Evolutionary conservation across 225 moss, liverwort and hornwort species (phyloP).

Genomic region (Asterella californica): DNA sequence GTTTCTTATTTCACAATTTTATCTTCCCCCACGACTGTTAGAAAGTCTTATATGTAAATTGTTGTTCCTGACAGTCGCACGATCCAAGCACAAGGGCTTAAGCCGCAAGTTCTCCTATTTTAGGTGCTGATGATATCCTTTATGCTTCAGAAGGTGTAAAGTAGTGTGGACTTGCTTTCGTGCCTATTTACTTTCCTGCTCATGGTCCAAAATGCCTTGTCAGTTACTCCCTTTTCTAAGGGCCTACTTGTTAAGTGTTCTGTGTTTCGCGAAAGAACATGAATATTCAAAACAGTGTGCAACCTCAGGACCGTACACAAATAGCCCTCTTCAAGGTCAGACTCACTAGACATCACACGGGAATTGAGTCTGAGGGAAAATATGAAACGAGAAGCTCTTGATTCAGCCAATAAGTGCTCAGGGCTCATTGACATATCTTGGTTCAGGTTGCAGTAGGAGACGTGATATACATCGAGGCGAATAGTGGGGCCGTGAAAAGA

Average conservation of each 20-base stretch:
- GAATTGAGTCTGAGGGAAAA: too few species aligned
- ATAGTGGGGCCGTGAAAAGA: slow-evolving; percentile 93
- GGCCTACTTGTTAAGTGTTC: too few species aligned
- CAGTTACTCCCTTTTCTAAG: too few species aligned
- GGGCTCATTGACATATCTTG: not conserved
- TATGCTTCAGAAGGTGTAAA: not conserved
- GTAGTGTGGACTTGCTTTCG: not conserved
- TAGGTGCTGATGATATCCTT: not conserved
- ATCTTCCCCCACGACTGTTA: not conserved
- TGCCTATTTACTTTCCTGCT: not conserved
- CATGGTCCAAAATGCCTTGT: not conserved
- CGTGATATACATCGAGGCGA: slow-evolving; percentile 94
- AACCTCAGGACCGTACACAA: too few species aligned
- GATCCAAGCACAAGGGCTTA: not conserved
- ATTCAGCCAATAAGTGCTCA: too few species aligned
- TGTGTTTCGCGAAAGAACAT: too few species aligned
- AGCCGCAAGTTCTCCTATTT: not conserved
- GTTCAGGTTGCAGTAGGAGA: slow-evolving; percentile 80
- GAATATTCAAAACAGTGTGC: too few species aligned
- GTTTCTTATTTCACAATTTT: not conserved
- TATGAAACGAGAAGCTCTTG: too few species aligned
- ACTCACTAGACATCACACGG: too few species aligned
- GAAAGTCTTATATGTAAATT: too few species aligned
- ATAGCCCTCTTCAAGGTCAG: too few species aligned
- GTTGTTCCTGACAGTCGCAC: too few species aligned